Evolutionary conservation across 352 stramenopile species (phyloP).

Genomic region (Phytopythium montanum): DNA sequence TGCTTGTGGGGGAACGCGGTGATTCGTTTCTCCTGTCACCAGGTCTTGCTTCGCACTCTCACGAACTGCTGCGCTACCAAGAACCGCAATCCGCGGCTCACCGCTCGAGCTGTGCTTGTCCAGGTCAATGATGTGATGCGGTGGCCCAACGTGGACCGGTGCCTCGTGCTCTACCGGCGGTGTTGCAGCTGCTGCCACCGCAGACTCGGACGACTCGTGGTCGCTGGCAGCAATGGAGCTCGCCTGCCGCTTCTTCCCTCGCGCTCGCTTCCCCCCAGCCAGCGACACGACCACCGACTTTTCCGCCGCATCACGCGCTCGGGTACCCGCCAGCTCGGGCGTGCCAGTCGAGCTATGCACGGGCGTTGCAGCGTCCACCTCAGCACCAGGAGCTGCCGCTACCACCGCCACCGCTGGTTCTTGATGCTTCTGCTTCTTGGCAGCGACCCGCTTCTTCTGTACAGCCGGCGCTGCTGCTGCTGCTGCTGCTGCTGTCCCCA

Average conservation of each 20-base stretch:
- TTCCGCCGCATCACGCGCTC: background rate
- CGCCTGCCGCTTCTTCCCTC: slow-evolving; percentile 16
- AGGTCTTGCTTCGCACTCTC: background rate
- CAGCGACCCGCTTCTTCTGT: background rate
- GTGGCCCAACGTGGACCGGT: background rate
- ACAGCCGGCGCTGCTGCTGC: background rate
- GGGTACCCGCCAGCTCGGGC: background rate
- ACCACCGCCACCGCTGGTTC: background rate
- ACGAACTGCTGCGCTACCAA: background rate
- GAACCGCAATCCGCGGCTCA: background rate
- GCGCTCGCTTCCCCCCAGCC: slow-evolving; percentile 11
- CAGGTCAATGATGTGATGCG: background rate
- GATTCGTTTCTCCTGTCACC: background rate
- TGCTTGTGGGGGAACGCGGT: background rate
- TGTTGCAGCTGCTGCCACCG: background rate
- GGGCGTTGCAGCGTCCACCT: background rate
- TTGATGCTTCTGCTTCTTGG: background rate
- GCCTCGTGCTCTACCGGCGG: background rate
- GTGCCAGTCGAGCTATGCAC: background rate
- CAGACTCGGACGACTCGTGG: background rate
- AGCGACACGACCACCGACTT: slow-evolving; percentile 21
- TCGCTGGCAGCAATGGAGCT: background rate
- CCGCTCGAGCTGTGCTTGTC: background rate
- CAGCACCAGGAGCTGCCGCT: background rate
- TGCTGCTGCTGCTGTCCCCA: background rate